A percentile compares a stretch with the other conserved stretches of the same genome.
These are phyloP conservation scores for Cupressus sempervirens DNA, from an alignment of 75 land plant genomes.

Conservation along the genomic window DNA sequence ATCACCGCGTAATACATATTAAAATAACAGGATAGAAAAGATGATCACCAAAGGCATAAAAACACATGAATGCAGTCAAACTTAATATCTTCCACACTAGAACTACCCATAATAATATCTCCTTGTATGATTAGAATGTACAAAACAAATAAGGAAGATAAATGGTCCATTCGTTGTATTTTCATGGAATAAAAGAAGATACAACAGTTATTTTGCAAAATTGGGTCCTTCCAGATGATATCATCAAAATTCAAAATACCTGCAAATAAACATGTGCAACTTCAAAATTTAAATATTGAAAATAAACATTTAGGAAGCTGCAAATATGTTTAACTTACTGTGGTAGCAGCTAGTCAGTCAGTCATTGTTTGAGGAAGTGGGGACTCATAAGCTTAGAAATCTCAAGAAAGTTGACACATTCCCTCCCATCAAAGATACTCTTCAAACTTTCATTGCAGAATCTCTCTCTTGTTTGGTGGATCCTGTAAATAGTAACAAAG, in stretches of 20 bases:
- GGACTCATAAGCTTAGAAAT: slow-evolving; percentile 45
- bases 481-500: slow-evolving; percentile 26
- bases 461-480: slow-evolving; percentile 50
- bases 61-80: not conserved
- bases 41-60: not conserved
- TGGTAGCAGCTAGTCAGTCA: not conserved
- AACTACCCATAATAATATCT: slow-evolving; percentile 3
- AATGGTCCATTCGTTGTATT: not conserved
- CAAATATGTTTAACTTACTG: not conserved
- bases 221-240: not conserved
- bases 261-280: slow-evolving; percentile 3
- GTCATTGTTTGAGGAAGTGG: slow-evolving; percentile 27
- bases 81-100: not conserved
- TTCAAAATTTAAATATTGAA: too few species aligned
- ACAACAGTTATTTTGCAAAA: not conserved
- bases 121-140: not conserved
- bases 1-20: too few species aligned
- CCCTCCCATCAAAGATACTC: slow-evolving; percentile 14
- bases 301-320: not conserved
- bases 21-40: too few species aligned
- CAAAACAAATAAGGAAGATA: slow-evolving; percentile 1
- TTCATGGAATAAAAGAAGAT: not conserved
- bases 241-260: not conserved
- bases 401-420: slow-evolving; percentile 57
- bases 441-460: slow-evolving; percentile 40